Conservation (phyloP, 345 rosid species). For the Eucalyptus erythrocorys region DNA sequence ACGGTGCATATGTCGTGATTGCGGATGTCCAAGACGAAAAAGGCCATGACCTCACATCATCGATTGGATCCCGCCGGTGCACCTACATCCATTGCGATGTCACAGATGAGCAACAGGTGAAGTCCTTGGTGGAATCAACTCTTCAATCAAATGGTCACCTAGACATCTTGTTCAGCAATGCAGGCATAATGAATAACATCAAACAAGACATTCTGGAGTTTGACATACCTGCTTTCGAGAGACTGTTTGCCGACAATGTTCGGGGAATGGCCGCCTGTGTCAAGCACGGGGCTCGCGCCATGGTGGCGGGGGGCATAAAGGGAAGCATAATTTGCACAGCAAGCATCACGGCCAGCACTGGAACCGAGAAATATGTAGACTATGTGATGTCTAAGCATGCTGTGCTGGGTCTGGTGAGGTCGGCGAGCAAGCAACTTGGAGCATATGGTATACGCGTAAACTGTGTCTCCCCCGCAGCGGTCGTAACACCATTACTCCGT, state of each 20-base stretch:
- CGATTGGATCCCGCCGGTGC: not conserved
- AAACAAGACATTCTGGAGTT: constrained; percentile 8
- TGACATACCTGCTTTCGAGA: not conserved
- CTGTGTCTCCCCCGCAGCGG: not conserved
- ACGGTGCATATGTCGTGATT: not conserved
- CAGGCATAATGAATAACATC: not conserved
- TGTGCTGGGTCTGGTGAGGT: constrained; percentile 15
- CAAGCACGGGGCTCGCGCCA: constrained; percentile 14
- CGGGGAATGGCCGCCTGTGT: not conserved
- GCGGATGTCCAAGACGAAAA: constrained; percentile 4
- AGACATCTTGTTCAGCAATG: constrained; percentile 22
- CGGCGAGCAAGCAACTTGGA: not conserved
- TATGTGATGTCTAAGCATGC: constrained; percentile 29
- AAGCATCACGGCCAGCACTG: not conserved
- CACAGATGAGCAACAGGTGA: constrained; percentile 2
- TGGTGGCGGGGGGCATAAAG: constrained; percentile 5
- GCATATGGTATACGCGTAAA: not conserved
- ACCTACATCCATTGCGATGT: constrained; percentile 12
- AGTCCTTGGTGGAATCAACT: not conserved
- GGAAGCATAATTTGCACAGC: constrained; percentile 33
- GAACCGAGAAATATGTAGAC: not conserved
- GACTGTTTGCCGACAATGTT: constrained; percentile 5
- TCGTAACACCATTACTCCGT: not conserved
- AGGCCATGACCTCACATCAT: not conserved
- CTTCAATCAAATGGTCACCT: not conserved